phyloP scores from a whole-genome alignment of 345 rosid genomes.

The Boechera stricta region DNA sequence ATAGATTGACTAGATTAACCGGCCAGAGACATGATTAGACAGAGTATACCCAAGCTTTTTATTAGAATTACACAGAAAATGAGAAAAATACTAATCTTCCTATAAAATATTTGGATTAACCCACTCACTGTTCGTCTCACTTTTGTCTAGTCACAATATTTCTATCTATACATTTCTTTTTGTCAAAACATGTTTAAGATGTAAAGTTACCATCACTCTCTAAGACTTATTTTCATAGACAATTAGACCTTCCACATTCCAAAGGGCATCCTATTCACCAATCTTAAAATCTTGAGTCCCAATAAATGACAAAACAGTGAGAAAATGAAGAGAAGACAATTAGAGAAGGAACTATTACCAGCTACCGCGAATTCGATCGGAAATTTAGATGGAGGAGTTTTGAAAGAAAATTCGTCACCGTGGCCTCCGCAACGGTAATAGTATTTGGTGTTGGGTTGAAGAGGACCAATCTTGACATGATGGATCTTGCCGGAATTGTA shows the following conservation, averaged over 20 bases:
- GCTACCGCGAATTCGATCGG: constrained; percentile 75
- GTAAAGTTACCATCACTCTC: constrained; percentile 3
- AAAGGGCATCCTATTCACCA: neutral
- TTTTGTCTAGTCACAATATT: neutral
- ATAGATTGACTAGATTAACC: neutral
- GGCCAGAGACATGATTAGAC: neutral
- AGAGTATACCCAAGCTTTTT: neutral
- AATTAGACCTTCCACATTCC: constrained; percentile 5
- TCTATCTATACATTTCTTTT: neutral
- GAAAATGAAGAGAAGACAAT: neutral
- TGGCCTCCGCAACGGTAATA: constrained; percentile 80
- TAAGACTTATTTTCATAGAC: neutral
- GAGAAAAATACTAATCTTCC: neutral
- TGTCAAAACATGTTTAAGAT: constrained; percentile 8
- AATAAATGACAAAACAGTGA: neutral
- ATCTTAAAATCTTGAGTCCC: neutral
- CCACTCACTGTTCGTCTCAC: neutral
- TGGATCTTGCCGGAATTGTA: constrained; percentile 81
- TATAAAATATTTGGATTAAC: neutral
- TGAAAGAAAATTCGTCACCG: constrained; percentile 83
- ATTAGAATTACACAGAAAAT: neutral
- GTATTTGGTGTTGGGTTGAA: constrained; percentile 63
- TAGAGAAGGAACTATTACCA: constrained; percentile 51
- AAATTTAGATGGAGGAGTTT: constrained; percentile 70
- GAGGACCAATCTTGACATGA: constrained; percentile 81